phyloP scores from a whole-genome alignment of 148 eudicot species.

The Hydrangea macrophylla region DNA sequence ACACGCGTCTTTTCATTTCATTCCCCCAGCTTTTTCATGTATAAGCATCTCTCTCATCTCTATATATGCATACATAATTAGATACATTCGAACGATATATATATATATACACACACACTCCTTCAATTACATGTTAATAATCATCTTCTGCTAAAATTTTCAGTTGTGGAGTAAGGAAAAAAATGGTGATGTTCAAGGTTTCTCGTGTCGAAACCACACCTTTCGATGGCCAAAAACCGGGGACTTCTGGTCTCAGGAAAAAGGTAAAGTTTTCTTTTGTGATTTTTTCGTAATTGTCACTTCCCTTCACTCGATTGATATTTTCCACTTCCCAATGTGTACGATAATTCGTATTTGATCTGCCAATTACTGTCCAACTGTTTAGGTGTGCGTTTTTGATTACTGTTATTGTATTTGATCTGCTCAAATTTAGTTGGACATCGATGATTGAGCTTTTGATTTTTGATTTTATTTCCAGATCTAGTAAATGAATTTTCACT shows the following conservation, averaged over 20 bases:
- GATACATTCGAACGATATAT: too few relatives aligned
- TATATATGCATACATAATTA: not conserved
- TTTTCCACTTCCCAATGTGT: not conserved
- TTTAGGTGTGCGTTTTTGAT: not conserved
- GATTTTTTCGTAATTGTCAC: not conserved
- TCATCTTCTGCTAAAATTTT: not conserved
- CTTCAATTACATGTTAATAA: not conserved
- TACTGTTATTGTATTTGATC: not conserved
- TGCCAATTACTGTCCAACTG: not conserved
- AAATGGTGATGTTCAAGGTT: constrained; percentile 74
- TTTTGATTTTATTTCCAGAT: not conserved
- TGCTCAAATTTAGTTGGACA: not conserved
- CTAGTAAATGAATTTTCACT: constrained; percentile 4
- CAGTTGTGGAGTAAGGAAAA: not conserved
- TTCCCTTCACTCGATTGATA: not conserved
- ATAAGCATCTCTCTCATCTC: not conserved
- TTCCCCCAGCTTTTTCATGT: constrained; percentile 6
- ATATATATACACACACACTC: not conserved
- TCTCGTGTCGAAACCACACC: constrained; percentile 61
- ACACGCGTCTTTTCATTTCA: constrained; percentile 6
- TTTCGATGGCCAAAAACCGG: constrained; percentile 84
- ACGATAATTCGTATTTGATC: constrained; percentile 6
- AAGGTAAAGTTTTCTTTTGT: constrained; percentile 30
- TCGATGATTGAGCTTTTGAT: constrained; percentile 7
- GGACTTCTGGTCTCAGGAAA: constrained; percentile 86